Percentiles rank a stretch among this genome's conserved stretches.
Conservation (phyloP, 768 basidiomycete species). For the Macrolepiota albuminosa region DNA sequence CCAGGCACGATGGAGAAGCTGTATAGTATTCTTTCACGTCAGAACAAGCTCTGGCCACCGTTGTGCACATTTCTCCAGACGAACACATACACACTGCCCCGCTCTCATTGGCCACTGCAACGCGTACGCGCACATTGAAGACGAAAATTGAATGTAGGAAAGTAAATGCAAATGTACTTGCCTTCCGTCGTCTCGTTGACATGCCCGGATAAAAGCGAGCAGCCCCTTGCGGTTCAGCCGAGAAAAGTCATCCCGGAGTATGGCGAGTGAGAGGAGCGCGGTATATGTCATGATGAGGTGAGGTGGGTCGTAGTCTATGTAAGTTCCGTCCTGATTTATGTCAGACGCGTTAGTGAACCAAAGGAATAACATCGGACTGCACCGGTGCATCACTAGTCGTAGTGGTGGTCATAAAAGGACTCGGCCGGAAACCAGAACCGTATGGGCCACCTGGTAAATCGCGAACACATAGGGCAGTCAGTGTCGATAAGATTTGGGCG, state of each 20-base stretch:
- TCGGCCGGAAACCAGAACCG: slow-evolving; percentile 71
- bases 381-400: slow-evolving; percentile 1
- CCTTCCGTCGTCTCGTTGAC: slow-evolving; percentile 85
- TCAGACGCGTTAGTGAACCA: slow-evolving; percentile 6
- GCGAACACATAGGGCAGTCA: neutral
- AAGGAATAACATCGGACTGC: slow-evolving; percentile 3
- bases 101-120: neutral
- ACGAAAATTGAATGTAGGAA: neutral
- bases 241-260: slow-evolving; percentile 82
- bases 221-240: slow-evolving; percentile 66
- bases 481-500: neutral
- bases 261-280: slow-evolving; percentile 75
- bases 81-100: neutral
- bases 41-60: neutral
- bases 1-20: slow-evolving; percentile 74
- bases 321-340: slow-evolving; percentile 23
- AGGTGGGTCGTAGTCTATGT: slow-evolving; percentile 58
- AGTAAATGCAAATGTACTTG: slow-evolving; percentile 11
- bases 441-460: slow-evolving; percentile 42
- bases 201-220: slow-evolving; percentile 58
- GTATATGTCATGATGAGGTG: slow-evolving; percentile 95
- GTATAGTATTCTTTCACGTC: slow-evolving; percentile 3
- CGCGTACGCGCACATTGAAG: neutral
- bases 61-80: neutral
- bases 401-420: slow-evolving; percentile 57